Base-by-base conservation (phyloP, 2,329 filamentous ascomycete genomes). In the Fusarium tuaranense region DNA sequence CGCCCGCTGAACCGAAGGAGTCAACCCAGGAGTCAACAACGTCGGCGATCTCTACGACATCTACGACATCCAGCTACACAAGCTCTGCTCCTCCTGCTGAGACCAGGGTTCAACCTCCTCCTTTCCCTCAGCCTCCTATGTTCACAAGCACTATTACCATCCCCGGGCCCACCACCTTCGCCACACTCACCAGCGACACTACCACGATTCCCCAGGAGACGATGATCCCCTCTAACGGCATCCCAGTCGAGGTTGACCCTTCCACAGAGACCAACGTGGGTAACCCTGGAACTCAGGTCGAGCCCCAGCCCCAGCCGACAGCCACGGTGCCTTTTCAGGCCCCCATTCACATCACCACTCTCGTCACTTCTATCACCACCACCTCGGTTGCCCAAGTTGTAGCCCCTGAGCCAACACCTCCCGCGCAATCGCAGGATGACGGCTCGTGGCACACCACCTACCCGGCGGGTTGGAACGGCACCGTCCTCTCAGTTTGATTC, bases 401-500 rank as follows among this genome's bases (percentile, higher is more conserved):
- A n/a, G 34, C 59, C 20, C 63, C 67, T 7, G 51, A 36, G 30
- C 51, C 74, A 13, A 71, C 72, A 12, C 75, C 78, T 16, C 67
- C 75, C 34, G 73, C 79, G n/a, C 73, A 75, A 38, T 81, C 81
- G 14, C 80, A 83, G 46, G 85, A 87, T 65, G 73, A 87, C 63
- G 86, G 86, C 20, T 78, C 78, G 60, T 87, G 86, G 87, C 85
- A 86, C 67, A 86, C 86, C 5, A 82, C 81, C 0, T 87, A 87
- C 64, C 84, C 85, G 4, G 51, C 84, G 4, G 51, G 84, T 0
- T 86, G 84, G 84, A 87, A 86, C 69, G 81, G 78, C 62, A 86
- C 85, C 2, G 60, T 63, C 34, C 36, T 61, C 7, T 41, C 70
- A 27, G 34, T 44, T 22, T 53, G 55, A 78, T 70, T 65, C 22